These are phyloP conservation scores for Eugenia klotzschiana DNA, from an alignment of 441 rosid genomes.

Conservation along the genomic window DNA sequence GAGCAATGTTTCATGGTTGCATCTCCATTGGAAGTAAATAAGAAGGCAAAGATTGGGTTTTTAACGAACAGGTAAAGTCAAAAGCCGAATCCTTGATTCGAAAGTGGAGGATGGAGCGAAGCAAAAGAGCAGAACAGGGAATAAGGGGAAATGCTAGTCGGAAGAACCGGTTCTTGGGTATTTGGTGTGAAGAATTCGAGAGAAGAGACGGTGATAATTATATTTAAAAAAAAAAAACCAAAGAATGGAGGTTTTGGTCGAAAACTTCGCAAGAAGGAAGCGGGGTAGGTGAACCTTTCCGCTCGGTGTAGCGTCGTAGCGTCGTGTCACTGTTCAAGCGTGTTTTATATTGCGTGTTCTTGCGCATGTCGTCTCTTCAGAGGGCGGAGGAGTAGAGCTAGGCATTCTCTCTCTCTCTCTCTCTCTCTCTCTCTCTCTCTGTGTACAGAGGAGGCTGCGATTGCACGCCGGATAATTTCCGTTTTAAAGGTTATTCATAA, in stretches of 20 bases:
- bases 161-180: neutral
- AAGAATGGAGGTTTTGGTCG: neutral
- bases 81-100: neutral
- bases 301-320: neutral
- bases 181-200: neutral
- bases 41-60: slow-evolving; percentile 11
- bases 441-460: neutral
- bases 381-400: neutral
- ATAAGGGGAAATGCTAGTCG: neutral
- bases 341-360: neutral
- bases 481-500: neutral
- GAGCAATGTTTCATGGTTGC: neutral
- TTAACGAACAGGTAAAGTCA: slow-evolving; percentile 4
- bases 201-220: slow-evolving; percentile 5
- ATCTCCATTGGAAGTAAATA: neutral
- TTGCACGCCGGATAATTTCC: neutral
- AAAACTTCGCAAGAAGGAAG: neutral
- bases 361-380: neutral
- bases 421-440: neutral
- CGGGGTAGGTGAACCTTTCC: slow-evolving; percentile 13
- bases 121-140: neutral
- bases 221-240: neutral
- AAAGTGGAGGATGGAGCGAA: neutral
- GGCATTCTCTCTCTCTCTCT: neutral
- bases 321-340: neutral